Conservation (phyloP, 129 eudicot species). For the Tanacetum coccineum region DNA sequence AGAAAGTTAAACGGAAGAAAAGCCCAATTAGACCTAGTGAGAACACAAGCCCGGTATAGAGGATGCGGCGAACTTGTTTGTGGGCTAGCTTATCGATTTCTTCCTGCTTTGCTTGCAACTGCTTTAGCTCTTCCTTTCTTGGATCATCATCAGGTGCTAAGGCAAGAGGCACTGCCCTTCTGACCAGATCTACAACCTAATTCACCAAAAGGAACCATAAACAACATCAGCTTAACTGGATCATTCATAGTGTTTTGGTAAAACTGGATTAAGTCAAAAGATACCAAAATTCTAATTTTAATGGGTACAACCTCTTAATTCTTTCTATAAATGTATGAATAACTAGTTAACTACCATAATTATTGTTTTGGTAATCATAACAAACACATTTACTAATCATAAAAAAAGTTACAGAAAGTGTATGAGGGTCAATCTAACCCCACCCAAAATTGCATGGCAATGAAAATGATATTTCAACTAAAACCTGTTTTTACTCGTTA, state of each 20-base stretch:
- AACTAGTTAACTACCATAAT: too few species aligned
- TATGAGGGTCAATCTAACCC: too few species aligned
- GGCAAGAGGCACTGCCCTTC: slow-evolving; percentile 79
- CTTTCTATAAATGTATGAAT: too few species aligned
- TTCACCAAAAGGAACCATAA: neutral
- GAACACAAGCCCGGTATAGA: slow-evolving; percentile 74
- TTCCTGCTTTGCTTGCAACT: slow-evolving; percentile 59
- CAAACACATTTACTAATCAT: too few species aligned
- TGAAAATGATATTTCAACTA: too few species aligned
- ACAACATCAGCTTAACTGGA: neutral
- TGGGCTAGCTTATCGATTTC: slow-evolving; percentile 74
- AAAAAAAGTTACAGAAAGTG: too few species aligned
- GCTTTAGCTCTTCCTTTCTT: slow-evolving; percentile 62
- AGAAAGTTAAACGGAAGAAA: slow-evolving; percentile 83
- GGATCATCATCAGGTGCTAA: slow-evolving; percentile 62
- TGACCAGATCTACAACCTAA: slow-evolving; percentile 85
- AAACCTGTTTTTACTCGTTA: too few species aligned
- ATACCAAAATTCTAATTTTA: too few species aligned
- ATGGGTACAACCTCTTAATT: too few species aligned
- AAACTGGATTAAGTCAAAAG: too few species aligned
- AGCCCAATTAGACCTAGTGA: slow-evolving; percentile 64
- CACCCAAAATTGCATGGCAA: too few species aligned
- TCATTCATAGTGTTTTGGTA: neutral
- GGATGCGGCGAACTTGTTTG: slow-evolving; percentile 74
- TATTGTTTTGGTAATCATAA: too few species aligned